Evolutionary conservation across 2,329 filamentous ascomycete genomes (phyloP), one percentile per base, ranked within the genome.

Genomic region (Xenosphaeropsis pyriputrescens): DNA sequence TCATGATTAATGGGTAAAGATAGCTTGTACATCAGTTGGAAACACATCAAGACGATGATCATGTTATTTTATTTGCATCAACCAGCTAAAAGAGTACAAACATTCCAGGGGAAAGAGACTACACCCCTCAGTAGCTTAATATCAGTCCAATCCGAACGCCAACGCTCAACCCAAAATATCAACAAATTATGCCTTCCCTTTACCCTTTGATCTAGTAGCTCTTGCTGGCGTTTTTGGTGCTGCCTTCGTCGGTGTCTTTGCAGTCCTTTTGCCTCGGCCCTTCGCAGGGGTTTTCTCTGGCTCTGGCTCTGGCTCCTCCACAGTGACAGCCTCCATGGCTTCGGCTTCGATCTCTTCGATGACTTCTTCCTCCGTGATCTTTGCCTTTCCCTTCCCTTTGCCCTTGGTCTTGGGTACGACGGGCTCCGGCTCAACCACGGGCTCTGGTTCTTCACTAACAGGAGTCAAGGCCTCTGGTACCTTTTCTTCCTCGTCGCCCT

Each of bases 221-320:
- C 22, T 26, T 26, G 22, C 22, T 26, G 22, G 22, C 12, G 22
- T 26, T 11, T 26, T 26, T 26, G 22, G 22, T 26, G 22, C 22
- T 9, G 8, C 22, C 12, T 26, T 26, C 7, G 22, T 9, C n/a
- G 38, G 37, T 15, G 50, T 57, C 50, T 59, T 68, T 44, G 45
- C 62, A 50, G 60, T 66, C 34, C 54, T 60, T 46, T 62, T 67
- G 15, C 55, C 61, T 41, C 60, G 53, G 14, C 55, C 51, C 30
- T 46, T 44, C 19, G 37, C 17, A 42, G 32, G 41, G 11, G 46
- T 51, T 2, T 36, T 42, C 13, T 44, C 36, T 15, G 45, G 38
- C 18, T 43, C 42, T 14, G 45, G 43, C 32, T 43, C 45, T 35
- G 46, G 41, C 16, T 50, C 45, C 34, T 52, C 49, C 13, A 40